Conservation (phyloP, 352 stramenopile genomes). For the Pythium brachiatum region DNA sequence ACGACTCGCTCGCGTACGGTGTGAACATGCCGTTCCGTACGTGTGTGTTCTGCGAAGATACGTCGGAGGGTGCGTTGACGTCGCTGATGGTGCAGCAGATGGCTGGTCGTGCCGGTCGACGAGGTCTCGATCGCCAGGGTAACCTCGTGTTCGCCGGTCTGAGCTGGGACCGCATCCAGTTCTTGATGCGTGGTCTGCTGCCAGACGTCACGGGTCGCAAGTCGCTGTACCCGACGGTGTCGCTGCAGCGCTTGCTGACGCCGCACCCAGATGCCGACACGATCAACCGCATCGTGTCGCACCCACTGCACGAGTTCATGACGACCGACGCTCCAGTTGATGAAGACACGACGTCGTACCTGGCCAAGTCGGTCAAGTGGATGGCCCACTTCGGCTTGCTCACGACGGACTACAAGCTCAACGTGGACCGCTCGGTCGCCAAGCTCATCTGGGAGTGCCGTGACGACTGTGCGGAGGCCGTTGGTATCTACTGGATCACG, state of each 20-base stretch:
- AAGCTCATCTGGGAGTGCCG: slow-evolving; percentile 84
- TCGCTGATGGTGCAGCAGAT: slow-evolving; percentile 99
- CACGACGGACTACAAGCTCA: slow-evolving; percentile 68
- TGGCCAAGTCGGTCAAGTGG: slow-evolving; percentile 88
- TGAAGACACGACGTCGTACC: slow-evolving; percentile 52
- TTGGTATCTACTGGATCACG: slow-evolving; percentile 81
- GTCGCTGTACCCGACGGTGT: slow-evolving; percentile 91
- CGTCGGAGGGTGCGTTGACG: slow-evolving; percentile 90
- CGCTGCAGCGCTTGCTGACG: slow-evolving; percentile 90
- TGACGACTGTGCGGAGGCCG: slow-evolving; percentile 71
- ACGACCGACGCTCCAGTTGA: slow-evolving; percentile 24
- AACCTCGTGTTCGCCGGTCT: slow-evolving; percentile 97
- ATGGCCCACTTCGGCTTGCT: slow-evolving; percentile 88
- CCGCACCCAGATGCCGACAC: slow-evolving; percentile 89
- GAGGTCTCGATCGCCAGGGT: slow-evolving; percentile 97
- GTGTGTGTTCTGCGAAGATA: slow-evolving; percentile 98
- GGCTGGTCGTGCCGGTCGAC: slow-evolving; percentile 96
- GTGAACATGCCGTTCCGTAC: slow-evolving; percentile 99
- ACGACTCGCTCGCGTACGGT: slow-evolving; percentile 97
- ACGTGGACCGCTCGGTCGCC: slow-evolving; percentile 68
- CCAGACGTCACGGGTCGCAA: slow-evolving; percentile 92
- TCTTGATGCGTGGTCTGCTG: slow-evolving; percentile 95
- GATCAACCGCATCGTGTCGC: slow-evolving; percentile 83
- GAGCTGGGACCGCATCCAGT: slow-evolving; percentile 94
- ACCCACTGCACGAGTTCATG: slow-evolving; percentile 84